Conservation (phyloP, 1,139 yeast species). For the Protomyces lactucae-debilis region DNA sequence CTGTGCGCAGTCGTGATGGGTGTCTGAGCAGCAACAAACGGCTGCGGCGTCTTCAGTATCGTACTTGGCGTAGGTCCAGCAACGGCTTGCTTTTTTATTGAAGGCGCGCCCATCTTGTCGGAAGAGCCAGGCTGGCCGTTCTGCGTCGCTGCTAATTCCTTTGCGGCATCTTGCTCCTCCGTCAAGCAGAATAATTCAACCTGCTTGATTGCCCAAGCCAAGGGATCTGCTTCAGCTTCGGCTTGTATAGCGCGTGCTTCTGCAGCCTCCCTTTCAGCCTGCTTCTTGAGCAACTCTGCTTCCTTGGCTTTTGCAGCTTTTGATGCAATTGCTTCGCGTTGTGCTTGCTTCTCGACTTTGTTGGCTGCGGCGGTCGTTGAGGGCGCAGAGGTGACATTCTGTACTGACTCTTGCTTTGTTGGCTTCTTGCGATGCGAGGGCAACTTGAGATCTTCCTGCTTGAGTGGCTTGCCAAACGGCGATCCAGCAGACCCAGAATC, state of each 20-base stretch:
- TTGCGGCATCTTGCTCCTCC: neutral
- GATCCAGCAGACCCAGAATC: neutral
- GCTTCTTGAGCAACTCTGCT: slow-evolving; percentile 3
- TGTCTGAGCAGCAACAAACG: slow-evolving; percentile 19
- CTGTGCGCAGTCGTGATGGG: slow-evolving; percentile 5
- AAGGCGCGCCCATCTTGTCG: neutral
- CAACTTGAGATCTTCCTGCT: slow-evolving; percentile 23
- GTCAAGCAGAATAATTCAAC: slow-evolving; percentile 3
- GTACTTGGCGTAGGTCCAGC: slow-evolving; percentile 8
- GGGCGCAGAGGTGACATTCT: neutral
- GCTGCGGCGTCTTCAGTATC: slow-evolving; percentile 7
- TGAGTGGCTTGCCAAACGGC: slow-evolving; percentile 13
- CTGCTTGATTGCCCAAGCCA: slow-evolving; percentile 24
- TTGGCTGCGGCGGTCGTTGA: neutral
- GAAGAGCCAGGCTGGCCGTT: neutral
- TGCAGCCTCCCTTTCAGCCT: slow-evolving; percentile 12
- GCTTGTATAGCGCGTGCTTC: slow-evolving; percentile 12
- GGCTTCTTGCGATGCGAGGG: slow-evolving; percentile 18
- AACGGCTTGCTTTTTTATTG: neutral
- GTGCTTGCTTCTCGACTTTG: neutral
- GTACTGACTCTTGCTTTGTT: neutral
- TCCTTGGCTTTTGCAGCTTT: slow-evolving; percentile 6
- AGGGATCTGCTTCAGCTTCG: slow-evolving; percentile 25
- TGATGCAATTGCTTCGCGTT: neutral
- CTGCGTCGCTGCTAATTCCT: neutral